Evolutionary conservation across 768 basidiomycete species (phyloP).

Genomic region (Sarcomyxa edulis): DNA sequence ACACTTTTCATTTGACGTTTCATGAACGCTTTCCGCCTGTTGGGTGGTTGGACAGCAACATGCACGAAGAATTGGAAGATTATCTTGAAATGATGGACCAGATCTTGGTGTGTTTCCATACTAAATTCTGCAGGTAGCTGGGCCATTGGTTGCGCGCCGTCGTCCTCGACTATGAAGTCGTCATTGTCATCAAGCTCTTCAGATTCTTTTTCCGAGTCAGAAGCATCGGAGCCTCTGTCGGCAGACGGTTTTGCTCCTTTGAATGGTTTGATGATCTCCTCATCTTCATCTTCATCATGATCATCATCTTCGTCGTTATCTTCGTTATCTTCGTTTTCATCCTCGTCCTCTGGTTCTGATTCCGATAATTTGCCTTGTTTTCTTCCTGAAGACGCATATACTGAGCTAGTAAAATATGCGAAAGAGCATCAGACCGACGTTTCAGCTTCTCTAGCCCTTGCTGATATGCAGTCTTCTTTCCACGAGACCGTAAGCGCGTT

Average conservation of each 20-base stretch:
- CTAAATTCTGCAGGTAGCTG: slow-evolving; percentile 76
- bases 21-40: slow-evolving; percentile 52
- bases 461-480: slow-evolving; percentile 56
- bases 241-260: slow-evolving; percentile 39
- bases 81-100: slow-evolving; percentile 78
- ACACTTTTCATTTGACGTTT: slow-evolving; percentile 35
- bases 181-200: slow-evolving; percentile 32
- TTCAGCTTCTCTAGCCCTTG: slow-evolving; percentile 62
- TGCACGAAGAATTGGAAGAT: slow-evolving; percentile 87
- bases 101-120: slow-evolving; percentile 71
- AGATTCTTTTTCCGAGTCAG: slow-evolving; percentile 33
- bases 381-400: slow-evolving; percentile 26
- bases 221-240: slow-evolving; percentile 27
- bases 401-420: neutral
- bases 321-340: too few relatives aligned
- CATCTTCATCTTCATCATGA: slow-evolving; percentile 23
- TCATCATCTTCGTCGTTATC: slow-evolving; percentile 21
- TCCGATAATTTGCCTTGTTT: slow-evolving; percentile 32
- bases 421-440: slow-evolving; percentile 33
- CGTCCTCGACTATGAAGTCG: slow-evolving; percentile 61
- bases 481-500: slow-evolving; percentile 54
- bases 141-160: slow-evolving; percentile 40
- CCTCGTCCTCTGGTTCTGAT: slow-evolving; percentile 26
- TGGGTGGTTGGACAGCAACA: slow-evolving; percentile 56
- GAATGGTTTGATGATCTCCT: slow-evolving; percentile 28